These are phyloP conservation scores for Phaeomoniella chlamydospora DNA, from an alignment of 2,329 filamentous ascomycete species.

Conservation along the genomic window DNA sequence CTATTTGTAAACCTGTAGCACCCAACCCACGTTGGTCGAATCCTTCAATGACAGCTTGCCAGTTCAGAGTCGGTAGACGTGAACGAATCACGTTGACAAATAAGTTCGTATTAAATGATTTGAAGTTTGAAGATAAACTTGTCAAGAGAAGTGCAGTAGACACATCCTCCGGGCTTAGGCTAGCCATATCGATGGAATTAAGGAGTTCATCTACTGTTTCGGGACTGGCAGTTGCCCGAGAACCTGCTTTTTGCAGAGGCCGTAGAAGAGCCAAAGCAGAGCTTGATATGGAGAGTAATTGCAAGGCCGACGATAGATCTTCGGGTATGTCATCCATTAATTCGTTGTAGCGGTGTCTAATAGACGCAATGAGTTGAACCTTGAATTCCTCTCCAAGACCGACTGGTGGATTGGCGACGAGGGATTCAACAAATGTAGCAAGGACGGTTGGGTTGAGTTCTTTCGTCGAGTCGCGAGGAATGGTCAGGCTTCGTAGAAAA, in stretches of 20 bases:
- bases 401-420: slow-evolving; percentile 73
- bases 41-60: slow-evolving; percentile 56
- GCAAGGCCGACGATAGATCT: slow-evolving; percentile 26
- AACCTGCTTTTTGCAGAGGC: slow-evolving; percentile 58
- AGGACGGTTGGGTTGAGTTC: slow-evolving; percentile 58
- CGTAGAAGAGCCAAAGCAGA: slow-evolving; percentile 35
- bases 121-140: slow-evolving; percentile 48
- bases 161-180: slow-evolving; percentile 68
- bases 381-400: slow-evolving; percentile 71
- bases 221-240: slow-evolving; percentile 59
- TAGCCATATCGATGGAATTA: slow-evolving; percentile 40
- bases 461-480: slow-evolving; percentile 46
- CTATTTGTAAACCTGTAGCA: slow-evolving; percentile 49
- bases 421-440: slow-evolving; percentile 67
- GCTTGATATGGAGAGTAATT: slow-evolving; percentile 28
- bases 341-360: slow-evolving; percentile 55
- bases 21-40: slow-evolving; percentile 56
- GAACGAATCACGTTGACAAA: slow-evolving; percentile 45
- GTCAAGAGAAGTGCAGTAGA: slow-evolving; percentile 63
- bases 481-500: slow-evolving; percentile 59
- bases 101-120: slow-evolving; percentile 51
- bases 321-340: slow-evolving; percentile 27
- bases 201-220: slow-evolving; percentile 53
- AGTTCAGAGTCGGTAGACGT: slow-evolving; percentile 42
- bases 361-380: slow-evolving; percentile 46